Percentiles rank a stretch among this genome's conserved stretches.
Conservation (phyloP, 2,329 filamentous ascomycete genomes). For the Trichoderma koningiopsis region DNA sequence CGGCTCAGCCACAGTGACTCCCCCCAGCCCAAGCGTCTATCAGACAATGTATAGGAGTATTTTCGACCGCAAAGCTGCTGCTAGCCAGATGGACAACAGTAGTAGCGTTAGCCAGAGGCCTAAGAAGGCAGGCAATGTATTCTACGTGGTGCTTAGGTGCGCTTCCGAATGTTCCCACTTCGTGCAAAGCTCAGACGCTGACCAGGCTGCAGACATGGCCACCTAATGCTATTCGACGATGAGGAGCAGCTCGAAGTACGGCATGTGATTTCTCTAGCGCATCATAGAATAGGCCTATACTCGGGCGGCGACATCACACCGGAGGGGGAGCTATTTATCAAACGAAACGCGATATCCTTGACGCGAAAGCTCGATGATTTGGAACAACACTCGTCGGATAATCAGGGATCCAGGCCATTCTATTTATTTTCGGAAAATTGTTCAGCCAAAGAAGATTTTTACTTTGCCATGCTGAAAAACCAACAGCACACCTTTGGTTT, state of each 20-base stretch:
- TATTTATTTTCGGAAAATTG: constrained; percentile 94
- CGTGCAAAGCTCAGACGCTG: neutral
- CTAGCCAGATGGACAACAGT: constrained; percentile 52
- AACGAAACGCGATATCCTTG: constrained; percentile 84
- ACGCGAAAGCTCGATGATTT: constrained; percentile 62
- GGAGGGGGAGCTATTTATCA: constrained; percentile 94
- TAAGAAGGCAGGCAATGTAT: constrained; percentile 78
- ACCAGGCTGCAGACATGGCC: constrained; percentile 69
- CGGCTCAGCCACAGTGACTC: constrained; percentile 70
- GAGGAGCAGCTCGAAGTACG: constrained; percentile 93
- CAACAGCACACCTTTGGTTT: constrained; percentile 69
- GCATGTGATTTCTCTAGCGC: constrained; percentile 89
- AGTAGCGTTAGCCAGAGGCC: constrained; percentile 56
- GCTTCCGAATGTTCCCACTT: constrained; percentile 29
- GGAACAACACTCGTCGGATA: constrained; percentile 57
- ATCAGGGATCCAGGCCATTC: constrained; percentile 73
- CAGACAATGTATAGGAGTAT: constrained; percentile 97
- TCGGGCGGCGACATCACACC: constrained; percentile 76
- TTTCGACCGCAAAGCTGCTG: constrained; percentile 73
- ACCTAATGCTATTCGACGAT: constrained; percentile 97
- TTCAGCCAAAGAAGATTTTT: constrained; percentile 98
- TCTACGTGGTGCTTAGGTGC: constrained; percentile 87
- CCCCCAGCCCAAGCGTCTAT: constrained; percentile 90
- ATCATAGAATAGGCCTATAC: constrained; percentile 84
- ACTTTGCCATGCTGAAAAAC: constrained; percentile 85